Evolutionary conservation across 1,139 yeast species (phyloP).

Genomic region (Suhomyces atakaporum): DNA sequence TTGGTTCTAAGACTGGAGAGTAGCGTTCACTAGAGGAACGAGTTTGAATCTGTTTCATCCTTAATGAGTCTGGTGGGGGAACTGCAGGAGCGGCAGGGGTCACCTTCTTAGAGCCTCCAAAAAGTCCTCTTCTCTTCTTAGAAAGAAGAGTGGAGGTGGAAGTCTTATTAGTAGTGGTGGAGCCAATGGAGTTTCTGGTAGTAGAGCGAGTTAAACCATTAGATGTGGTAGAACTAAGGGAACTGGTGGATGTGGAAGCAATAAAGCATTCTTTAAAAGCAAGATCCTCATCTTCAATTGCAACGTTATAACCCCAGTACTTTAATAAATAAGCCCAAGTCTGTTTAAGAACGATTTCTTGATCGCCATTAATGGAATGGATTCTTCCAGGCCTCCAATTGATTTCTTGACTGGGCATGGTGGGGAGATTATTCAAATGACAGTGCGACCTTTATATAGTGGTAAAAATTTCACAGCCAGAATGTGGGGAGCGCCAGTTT

Average conservation of each 20-base stretch:
- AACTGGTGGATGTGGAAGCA: slow-evolving; percentile 27
- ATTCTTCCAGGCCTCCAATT: slow-evolving; percentile 54
- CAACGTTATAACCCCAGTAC: slow-evolving; percentile 60
- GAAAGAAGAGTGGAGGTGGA: slow-evolving; percentile 16
- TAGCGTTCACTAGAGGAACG: slow-evolving; percentile 34
- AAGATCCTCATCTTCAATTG: slow-evolving; percentile 38
- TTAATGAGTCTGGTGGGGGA: slow-evolving; percentile 22
- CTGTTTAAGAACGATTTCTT: slow-evolving; percentile 71
- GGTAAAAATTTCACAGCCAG: slow-evolving; percentile 6
- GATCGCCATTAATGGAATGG: slow-evolving; percentile 58
- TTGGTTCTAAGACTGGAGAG: slow-evolving; percentile 26
- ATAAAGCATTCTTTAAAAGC: slow-evolving; percentile 36
- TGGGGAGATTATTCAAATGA: neutral
- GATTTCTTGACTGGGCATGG: slow-evolving; percentile 17
- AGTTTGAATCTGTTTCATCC: slow-evolving; percentile 36
- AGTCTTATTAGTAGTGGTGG: slow-evolving; percentile 30
- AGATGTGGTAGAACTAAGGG: slow-evolving; percentile 12
- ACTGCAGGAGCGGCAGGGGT: slow-evolving; percentile 8
- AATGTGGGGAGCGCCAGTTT: slow-evolving; percentile 4
- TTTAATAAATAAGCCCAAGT: slow-evolving; percentile 69
- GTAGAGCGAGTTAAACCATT: slow-evolving; percentile 30
- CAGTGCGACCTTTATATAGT: slow-evolving; percentile 5
- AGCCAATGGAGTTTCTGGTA: slow-evolving; percentile 30
- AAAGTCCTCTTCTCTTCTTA: slow-evolving; percentile 16
- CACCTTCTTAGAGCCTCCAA: slow-evolving; percentile 16